Conservation (phyloP, 2,329 filamentous ascomycete species). For the Magnaporthiopsis incrustans region DNA sequence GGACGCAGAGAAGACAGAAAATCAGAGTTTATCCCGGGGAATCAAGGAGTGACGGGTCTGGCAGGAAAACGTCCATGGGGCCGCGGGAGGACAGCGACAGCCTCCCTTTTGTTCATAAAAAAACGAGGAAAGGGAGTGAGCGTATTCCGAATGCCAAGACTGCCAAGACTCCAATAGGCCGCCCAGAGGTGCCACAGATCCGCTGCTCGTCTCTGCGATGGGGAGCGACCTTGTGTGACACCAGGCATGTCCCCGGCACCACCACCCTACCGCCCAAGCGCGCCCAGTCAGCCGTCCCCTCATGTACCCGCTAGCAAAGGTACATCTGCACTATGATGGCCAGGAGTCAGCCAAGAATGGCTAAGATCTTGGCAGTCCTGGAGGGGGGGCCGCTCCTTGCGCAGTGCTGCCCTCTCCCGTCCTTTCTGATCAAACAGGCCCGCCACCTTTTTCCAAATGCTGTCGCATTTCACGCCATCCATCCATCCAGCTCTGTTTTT, state of each 20-base stretch:
- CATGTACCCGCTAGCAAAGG: background rate
- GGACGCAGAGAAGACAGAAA: background rate
- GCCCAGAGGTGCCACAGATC: background rate
- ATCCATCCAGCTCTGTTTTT: background rate
- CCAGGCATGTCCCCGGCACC: background rate
- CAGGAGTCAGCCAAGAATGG: background rate
- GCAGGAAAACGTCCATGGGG: background rate
- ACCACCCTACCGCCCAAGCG: too few species aligned
- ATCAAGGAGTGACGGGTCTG: background rate
- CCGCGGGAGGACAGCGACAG: background rate
- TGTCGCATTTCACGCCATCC: background rate
- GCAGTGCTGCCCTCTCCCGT: background rate
- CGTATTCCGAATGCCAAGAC: background rate
- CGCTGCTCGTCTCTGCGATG: background rate
- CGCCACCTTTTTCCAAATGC: background rate
- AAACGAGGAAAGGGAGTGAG: background rate
- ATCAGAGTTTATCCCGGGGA: background rate
- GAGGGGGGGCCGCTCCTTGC: background rate
- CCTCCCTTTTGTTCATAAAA: background rate
- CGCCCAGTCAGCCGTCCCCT: background rate
- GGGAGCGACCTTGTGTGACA: background rate
- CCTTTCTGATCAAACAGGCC: background rate
- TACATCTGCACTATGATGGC: background rate
- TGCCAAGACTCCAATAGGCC: background rate
- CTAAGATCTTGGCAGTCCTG: background rate